These are phyloP conservation scores for Candida sojae DNA, from an alignment of 1,139 yeast genomes.

Conservation along the genomic window DNA sequence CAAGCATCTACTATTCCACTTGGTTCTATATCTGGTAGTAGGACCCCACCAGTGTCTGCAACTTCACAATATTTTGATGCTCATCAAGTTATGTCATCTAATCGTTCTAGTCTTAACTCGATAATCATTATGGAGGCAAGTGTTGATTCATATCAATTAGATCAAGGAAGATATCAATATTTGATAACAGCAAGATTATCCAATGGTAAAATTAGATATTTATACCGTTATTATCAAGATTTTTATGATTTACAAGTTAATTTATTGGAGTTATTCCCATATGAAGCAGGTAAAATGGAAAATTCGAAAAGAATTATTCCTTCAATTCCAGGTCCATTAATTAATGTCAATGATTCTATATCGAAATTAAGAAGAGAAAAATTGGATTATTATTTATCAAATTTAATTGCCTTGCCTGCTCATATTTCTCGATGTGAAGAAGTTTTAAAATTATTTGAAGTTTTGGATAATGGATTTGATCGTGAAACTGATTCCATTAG, in stretches of 20 bases:
- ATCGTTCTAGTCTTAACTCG: conserved; percentile 37
- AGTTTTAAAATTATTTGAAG: conserved; percentile 70
- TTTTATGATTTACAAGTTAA: conserved; percentile 92
- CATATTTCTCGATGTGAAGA: conserved; percentile 73
- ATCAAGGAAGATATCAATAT: conserved; percentile 90
- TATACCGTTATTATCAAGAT: conserved; percentile 93
- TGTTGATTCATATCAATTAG: conserved; percentile 80
- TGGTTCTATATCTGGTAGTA: conserved; percentile 43
- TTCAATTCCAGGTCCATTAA: conserved; percentile 94
- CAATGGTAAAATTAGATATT: conserved; percentile 66
- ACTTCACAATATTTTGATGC: conserved; percentile 42
- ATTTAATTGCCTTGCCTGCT: conserved; percentile 71
- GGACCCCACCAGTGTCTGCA: conserved; percentile 31
- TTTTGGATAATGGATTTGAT: conserved; percentile 65
- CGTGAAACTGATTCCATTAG: conserved; percentile 12
- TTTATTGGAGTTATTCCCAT: conserved; percentile 81
- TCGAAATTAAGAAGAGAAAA: conserved; percentile 84
- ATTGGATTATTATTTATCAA: conserved; percentile 79
- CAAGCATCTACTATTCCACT: conserved; percentile 89
- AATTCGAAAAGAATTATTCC: conserved; percentile 77
- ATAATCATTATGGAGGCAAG: conserved; percentile 56
- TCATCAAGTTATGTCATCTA: conserved; percentile 16
- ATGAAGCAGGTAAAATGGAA: conserved; percentile 88
- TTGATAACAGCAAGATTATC: conserved; percentile 69
- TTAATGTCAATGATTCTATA: conserved; percentile 86